Base-by-base conservation (phyloP, 768 basidiomycete genomes). In the Hysterangium stoloniferum region DNA sequence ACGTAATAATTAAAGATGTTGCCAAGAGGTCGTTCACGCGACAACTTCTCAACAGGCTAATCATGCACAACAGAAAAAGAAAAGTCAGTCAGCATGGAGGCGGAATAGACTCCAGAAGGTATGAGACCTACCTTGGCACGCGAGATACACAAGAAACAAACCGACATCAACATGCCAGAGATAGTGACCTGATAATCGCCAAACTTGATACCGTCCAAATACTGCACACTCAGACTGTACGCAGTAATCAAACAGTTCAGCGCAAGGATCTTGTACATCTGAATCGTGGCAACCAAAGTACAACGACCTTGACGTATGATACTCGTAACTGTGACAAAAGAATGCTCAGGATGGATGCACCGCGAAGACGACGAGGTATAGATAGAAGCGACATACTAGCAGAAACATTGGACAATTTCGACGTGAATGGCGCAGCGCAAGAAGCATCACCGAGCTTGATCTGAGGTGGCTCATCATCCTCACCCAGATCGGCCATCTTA, bases 371-470 rank as follows among this genome's bases (percentile, higher is more conserved):
- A 20, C 17, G 7, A 11, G 34, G 8, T n/a, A 12, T 27, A 20
- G 15, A 44, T 15, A 1, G 38, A 27, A 7, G 20, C n/a, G 12
- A 11, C 7, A 28, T 6, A 78, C 94, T 90, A 28, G 96, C 93
- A 57, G 88, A 79, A 45, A 99, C 96, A 63, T 99, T 95, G n/a
- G 87, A 86, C 48, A 99, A 69, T 66, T 99, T 99, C 8, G 94
- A 97, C 0, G 96, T 98, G 71, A 99, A 99, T 0, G 96, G 96
- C 2, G 96, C 96, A 5, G 96, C 96, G 61, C 94, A 97, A 2
- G 93, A 97, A 0, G 96, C 96, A 62, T 98, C 96, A n/a, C 96
- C 96, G 25, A 98, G 82, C 68, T 98, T 99, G 67, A 99, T 99
- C 71, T 96, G 91, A 11, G 96, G 96, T 0, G 93, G 83, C 28